Percentiles rank a stretch among this genome's conserved stretches.
These are phyloP conservation scores for Corynascus novoguineensis DNA, from an alignment of 495 filamentous ascomycete genomes.

Conservation along the genomic window DNA sequence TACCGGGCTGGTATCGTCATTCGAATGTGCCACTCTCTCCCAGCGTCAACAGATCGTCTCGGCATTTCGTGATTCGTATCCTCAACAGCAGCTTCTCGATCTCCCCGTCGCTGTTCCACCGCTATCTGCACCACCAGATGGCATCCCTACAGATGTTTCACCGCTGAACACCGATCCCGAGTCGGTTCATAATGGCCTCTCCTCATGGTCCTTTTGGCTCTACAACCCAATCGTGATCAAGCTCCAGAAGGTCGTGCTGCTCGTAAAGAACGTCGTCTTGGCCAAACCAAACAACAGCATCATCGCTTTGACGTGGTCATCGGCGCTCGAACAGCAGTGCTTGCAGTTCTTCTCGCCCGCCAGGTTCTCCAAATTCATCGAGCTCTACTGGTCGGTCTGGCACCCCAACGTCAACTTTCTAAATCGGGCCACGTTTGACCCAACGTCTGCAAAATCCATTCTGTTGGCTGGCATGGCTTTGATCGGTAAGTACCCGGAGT, in stretches of 20 bases:
- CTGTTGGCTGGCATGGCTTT: constrained; percentile 29
- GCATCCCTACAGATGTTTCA: background rate
- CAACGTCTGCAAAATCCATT: constrained; percentile 17
- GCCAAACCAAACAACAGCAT: constrained; percentile 25
- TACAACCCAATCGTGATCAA: constrained; percentile 24
- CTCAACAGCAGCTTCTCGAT: constrained; percentile 14
- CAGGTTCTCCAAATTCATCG: constrained; percentile 27
- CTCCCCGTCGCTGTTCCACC: background rate
- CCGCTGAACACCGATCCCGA: background rate
- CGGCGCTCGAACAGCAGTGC: constrained; percentile 25
- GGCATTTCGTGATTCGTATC: constrained; percentile 18
- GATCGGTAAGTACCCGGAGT: constrained; percentile 19
- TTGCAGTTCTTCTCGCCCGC: constrained; percentile 28
- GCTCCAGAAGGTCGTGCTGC: constrained; percentile 26
- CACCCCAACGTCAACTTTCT: constrained; percentile 29
- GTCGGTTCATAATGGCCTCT: background rate
- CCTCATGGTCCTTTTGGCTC: constrained; percentile 20
- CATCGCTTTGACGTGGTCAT: constrained; percentile 24
- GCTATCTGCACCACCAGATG: background rate
- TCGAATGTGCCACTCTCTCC: constrained; percentile 27
- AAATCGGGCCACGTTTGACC: constrained; percentile 27
- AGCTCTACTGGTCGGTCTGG: constrained; percentile 32
- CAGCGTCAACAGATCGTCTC: constrained; percentile 26
- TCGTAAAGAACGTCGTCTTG: constrained; percentile 23
- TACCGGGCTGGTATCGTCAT: constrained; percentile 28